Conservation (phyloP, 1,139 yeast genomes). For the Lizanozyma gosingica region DNA sequence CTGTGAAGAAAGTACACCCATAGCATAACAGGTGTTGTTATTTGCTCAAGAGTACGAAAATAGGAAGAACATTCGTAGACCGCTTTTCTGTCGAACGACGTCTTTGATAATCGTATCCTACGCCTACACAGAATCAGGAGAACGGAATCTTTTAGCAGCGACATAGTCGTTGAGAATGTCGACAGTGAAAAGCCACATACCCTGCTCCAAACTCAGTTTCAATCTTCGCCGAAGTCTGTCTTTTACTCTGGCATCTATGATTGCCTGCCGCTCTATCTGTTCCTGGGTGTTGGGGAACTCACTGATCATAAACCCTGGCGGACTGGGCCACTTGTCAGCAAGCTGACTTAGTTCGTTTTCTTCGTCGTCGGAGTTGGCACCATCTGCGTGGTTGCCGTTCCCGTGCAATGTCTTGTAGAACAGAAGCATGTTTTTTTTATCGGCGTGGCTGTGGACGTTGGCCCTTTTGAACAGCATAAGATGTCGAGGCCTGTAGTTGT, state of each 20-base stretch:
- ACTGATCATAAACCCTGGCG: conserved; percentile 56
- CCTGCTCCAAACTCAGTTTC: not conserved
- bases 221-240: not conserved
- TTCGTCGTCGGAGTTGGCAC: conserved; percentile 7
- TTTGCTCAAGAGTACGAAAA: too few relatives aligned
- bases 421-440: not conserved
- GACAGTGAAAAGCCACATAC: not conserved
- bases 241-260: not conserved
- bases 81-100: too few relatives aligned
- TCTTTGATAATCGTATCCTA: too few relatives aligned
- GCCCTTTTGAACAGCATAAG: not conserved
- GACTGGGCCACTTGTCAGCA: conserved; percentile 11
- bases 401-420: not conserved
- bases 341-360: conserved; percentile 4
- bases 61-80: too few relatives aligned
- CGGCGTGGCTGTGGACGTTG: not conserved
- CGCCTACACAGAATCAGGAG: too few relatives aligned
- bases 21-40: too few relatives aligned
- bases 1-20: too few relatives aligned
- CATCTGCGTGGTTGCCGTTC: conserved; percentile 3
- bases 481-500: not conserved
- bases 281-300: conserved; percentile 61
- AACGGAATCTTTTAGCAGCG: not conserved
- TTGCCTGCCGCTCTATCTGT: conserved; percentile 8
- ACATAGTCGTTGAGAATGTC: not conserved